A percentile compares a stretch with the other conserved stretches of the same genome.
phyloP scores from a whole-genome alignment of 139 green algal genomes.

The Chlamydomonas sp. region DNA sequence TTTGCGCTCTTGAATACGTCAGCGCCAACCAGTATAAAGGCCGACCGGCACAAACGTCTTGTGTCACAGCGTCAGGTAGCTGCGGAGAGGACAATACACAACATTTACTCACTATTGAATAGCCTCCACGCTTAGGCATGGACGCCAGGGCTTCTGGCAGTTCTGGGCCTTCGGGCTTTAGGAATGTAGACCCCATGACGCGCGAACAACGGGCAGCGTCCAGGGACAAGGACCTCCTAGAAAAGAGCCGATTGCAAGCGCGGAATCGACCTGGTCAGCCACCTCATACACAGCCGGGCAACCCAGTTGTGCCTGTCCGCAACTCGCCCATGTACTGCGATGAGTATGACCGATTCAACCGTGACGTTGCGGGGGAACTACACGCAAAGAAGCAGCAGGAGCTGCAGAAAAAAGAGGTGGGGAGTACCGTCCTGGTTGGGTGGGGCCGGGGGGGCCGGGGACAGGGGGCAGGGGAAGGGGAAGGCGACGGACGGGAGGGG shows the following conservation, averaged over 20 bases:
- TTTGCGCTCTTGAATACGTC: too few species aligned
- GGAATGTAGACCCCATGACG: conserved; percentile 11
- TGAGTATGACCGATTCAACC: conserved; percentile 43
- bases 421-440: background rate
- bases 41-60: too few species aligned
- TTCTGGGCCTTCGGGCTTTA: background rate
- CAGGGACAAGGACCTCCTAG: conserved; percentile 15
- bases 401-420: conserved; percentile 27
- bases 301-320: conserved; percentile 31
- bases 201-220: conserved; percentile 5
- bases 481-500: too few species aligned
- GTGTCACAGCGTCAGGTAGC: too few species aligned
- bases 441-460: too few species aligned
- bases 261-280: background rate
- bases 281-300: background rate
- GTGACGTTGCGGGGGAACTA: conserved; percentile 45
- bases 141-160: background rate
- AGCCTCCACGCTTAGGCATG: background rate
- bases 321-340: conserved; percentile 29
- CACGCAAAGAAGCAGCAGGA: conserved; percentile 29
- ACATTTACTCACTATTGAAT: too few species aligned
- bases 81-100: too few species aligned
- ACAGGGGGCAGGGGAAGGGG: too few species aligned
- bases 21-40: too few species aligned
- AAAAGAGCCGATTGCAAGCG: conserved; percentile 14